These are phyloP conservation scores for Mortierella sp. DNA, from an alignment of 371 early-diverging fungal species.

Conservation along the genomic window DNA sequence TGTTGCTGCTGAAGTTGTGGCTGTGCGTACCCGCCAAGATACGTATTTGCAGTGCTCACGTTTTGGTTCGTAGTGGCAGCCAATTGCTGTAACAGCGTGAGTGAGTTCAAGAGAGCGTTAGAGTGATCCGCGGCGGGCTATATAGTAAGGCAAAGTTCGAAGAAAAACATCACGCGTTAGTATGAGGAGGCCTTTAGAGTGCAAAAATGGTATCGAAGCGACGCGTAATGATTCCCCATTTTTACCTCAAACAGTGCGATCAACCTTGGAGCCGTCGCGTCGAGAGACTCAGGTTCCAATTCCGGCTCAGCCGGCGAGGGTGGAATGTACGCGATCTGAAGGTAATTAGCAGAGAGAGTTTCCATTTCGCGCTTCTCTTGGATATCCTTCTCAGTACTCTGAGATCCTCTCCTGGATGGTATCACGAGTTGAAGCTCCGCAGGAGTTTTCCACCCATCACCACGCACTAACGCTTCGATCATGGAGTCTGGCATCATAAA, in stretches of 20 bases:
- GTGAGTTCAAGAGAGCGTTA: slow-evolving; percentile 15
- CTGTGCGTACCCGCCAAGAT: slow-evolving; percentile 2
- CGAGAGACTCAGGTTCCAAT: slow-evolving; percentile 8
- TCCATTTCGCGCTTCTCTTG: slow-evolving; percentile 36
- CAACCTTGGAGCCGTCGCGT: not conserved
- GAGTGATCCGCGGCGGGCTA: slow-evolving; percentile 15
- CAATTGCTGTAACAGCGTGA: slow-evolving; percentile 7
- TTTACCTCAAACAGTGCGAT: slow-evolving; percentile 14
- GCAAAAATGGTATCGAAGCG: not conserved
- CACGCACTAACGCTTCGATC: slow-evolving; percentile 5
- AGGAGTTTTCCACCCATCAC: slow-evolving; percentile 27
- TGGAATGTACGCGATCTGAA: slow-evolving; percentile 35
- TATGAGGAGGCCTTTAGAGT: not conserved
- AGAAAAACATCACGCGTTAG: not conserved
- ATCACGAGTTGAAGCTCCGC: slow-evolving; percentile 6
- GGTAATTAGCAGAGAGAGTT: slow-evolving; percentile 35
- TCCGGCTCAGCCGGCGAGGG: slow-evolving; percentile 43
- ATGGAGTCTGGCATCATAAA: slow-evolving; percentile 10
- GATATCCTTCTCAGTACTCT: slow-evolving; percentile 28
- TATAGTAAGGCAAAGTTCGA: not conserved
- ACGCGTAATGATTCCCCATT: not conserved
- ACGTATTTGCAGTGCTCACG: not conserved
- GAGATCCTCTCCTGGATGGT: slow-evolving; percentile 8
- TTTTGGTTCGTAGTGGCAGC: not conserved
- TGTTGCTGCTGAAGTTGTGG: slow-evolving; percentile 4